Evolutionary conservation across 495 filamentous ascomycete genomes (phyloP).

Genomic region (Aspergillus nidulans): DNA sequence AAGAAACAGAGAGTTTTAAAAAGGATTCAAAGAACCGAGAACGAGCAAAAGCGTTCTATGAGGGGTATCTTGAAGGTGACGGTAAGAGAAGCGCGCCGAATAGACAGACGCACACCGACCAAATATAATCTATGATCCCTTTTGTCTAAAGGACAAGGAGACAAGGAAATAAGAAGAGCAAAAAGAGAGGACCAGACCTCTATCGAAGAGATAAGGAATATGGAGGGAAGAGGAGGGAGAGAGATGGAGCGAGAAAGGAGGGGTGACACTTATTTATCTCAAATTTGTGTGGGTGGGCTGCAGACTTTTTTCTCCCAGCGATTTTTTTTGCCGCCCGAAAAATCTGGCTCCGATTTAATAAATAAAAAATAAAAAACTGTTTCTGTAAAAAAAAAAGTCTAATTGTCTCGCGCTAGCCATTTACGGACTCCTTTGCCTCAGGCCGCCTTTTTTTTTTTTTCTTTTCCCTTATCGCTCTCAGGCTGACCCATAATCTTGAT

Average conservation of each 20-base stretch:
- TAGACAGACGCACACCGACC: conserved; percentile 30
- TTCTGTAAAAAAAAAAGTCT: not conserved
- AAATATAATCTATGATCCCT: conserved; percentile 25
- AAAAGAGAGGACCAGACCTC: conserved; percentile 45
- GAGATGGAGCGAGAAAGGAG: conserved; percentile 16
- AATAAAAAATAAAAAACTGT: conserved; percentile 17
- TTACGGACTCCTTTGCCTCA: conserved; percentile 1
- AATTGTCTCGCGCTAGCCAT: conserved; percentile 22
- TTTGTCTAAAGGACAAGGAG: conserved; percentile 37
- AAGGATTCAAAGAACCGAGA: conserved; percentile 26
- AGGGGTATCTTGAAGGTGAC: conserved; percentile 41
- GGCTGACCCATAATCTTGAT: not conserved
- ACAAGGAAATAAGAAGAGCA: conserved; percentile 29
- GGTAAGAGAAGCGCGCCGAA: conserved; percentile 32
- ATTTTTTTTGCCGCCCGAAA: conserved; percentile 31
- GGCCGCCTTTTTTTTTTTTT: not conserved
- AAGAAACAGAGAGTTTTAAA: conserved; percentile 9
- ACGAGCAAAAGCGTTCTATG: conserved; percentile 40
- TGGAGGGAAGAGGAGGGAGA: conserved; percentile 19
- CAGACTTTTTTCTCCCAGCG: conserved; percentile 13
- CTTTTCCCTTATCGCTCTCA: not conserved
- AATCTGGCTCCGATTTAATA: conserved; percentile 2
- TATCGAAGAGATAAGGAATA: conserved; percentile 29
- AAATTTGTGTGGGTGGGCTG: conserved; percentile 30
- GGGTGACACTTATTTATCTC: conserved; percentile 44